Conservation (phyloP, 1,139 yeast genomes). For the Pichia sp. region DNA sequence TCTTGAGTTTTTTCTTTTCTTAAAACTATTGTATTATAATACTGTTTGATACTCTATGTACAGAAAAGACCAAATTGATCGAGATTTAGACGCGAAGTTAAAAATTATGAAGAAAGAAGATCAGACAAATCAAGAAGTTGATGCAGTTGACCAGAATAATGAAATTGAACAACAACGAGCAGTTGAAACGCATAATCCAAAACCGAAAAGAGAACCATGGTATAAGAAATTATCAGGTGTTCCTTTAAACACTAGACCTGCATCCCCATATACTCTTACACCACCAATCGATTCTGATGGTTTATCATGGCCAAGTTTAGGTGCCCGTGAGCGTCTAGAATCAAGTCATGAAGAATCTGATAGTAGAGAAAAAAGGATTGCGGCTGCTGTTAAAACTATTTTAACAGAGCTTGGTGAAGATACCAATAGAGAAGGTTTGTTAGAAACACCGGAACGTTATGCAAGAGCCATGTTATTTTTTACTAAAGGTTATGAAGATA, state of each 20-base stretch:
- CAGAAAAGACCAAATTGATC: conserved; percentile 21
- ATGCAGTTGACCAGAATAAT: conserved; percentile 4
- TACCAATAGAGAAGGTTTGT: conserved; percentile 75
- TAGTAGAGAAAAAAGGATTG: conserved; percentile 66
- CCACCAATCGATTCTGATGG: conserved; percentile 91
- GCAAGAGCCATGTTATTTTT: conserved; percentile 95
- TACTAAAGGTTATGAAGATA: conserved; percentile 95
- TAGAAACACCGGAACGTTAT: conserved; percentile 93
- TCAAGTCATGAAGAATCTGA: conserved; percentile 56
- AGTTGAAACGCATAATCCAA: conserved; percentile 21
- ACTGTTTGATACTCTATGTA: conserved; percentile 13
- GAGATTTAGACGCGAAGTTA: conserved; percentile 14
- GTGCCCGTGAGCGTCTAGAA: conserved; percentile 71
- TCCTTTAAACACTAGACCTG: conserved; percentile 71
- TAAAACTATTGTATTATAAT: neutral
- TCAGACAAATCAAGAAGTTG: neutral
- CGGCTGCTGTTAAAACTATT: conserved; percentile 78
- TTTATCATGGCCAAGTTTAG: conserved; percentile 89
- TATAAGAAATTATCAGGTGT: conserved; percentile 22
- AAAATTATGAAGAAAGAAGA: conserved; percentile 4
- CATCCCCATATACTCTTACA: conserved; percentile 73
- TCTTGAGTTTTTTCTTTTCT: too few species aligned
- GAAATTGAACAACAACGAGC: neutral
- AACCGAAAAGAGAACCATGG: conserved; percentile 29
- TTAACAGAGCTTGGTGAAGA: conserved; percentile 90